Conservation (phyloP, 2,329 filamentous ascomycete species). For the Colletotrichum godetiae region DNA sequence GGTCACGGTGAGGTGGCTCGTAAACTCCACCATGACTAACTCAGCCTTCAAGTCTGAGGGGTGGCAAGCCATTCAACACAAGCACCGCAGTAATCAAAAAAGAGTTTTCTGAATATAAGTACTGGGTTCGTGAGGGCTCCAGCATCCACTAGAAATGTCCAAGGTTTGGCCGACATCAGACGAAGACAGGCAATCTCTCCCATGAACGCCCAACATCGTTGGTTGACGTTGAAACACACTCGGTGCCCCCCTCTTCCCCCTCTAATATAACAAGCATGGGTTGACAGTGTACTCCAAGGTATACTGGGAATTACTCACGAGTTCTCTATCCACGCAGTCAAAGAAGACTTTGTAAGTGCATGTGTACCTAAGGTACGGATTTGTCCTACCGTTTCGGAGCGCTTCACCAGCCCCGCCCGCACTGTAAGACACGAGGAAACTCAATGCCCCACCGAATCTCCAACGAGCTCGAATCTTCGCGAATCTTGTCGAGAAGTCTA, state of each 20-base stretch:
- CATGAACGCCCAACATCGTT: neutral
- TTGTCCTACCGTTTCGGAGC: neutral
- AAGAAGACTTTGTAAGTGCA: neutral
- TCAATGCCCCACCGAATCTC: slow-evolving; percentile 4
- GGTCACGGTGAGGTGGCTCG: too few relatives aligned
- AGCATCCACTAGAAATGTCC: neutral
- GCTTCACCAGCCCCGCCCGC: neutral
- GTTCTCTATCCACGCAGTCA: neutral
- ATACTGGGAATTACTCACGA: neutral
- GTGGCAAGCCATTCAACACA: neutral
- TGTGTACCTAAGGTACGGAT: neutral
- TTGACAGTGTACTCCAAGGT: neutral
- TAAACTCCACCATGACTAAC: neutral
- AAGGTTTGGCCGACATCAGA: neutral
- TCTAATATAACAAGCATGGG: neutral
- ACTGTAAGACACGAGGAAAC: neutral
- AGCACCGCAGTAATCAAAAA: neutral
- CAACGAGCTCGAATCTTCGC: slow-evolving; percentile 27
- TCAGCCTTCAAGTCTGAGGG: neutral
- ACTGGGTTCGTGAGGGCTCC: neutral
- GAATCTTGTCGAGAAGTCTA: slow-evolving; percentile 13
- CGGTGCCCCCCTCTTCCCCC: neutral
- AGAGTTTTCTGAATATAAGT: neutral
- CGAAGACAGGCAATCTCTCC: neutral
- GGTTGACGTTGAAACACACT: slow-evolving; percentile 29